Percentiles rank a stretch among this genome's conserved stretches.
These are phyloP conservation scores for Trichoderma atroviride DNA, from an alignment of 2,329 filamentous ascomycete species.

Conservation along the genomic window DNA sequence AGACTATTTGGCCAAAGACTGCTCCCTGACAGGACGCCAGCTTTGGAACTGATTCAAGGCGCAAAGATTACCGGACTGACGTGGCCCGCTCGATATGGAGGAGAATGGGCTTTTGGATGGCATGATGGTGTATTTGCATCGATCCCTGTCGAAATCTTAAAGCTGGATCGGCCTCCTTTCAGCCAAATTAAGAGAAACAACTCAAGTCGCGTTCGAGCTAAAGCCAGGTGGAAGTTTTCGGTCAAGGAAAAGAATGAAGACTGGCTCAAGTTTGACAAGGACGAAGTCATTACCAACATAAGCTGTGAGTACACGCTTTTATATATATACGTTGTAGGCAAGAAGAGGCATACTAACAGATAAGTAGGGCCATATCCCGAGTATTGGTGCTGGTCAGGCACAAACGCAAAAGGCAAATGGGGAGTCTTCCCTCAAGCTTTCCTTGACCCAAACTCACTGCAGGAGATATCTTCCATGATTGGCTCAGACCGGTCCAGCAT, in stretches of 20 bases:
- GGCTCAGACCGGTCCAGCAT: slow-evolving; percentile 38
- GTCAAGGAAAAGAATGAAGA: slow-evolving; percentile 48
- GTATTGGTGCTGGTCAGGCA: slow-evolving; percentile 61
- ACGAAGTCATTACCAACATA: slow-evolving; percentile 68
- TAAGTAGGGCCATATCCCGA: slow-evolving; percentile 47
- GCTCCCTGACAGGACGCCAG: slow-evolving; percentile 48
- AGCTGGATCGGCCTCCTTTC: slow-evolving; percentile 51
- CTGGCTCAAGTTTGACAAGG: slow-evolving; percentile 66
- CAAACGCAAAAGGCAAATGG: slow-evolving; percentile 54
- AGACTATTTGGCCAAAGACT: slow-evolving; percentile 51
- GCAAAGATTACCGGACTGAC: slow-evolving; percentile 54
- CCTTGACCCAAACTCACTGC: slow-evolving; percentile 50
- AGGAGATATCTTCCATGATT: slow-evolving; percentile 37
- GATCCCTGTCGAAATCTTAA: slow-evolving; percentile 53
- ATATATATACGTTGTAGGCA: background rate
- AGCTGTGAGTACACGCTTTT: slow-evolving; percentile 47
- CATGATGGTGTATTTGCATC: slow-evolving; percentile 57
- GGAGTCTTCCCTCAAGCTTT: slow-evolving; percentile 57
- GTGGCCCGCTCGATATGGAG: slow-evolving; percentile 54
- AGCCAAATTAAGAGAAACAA: slow-evolving; percentile 51
- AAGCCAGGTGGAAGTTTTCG: slow-evolving; percentile 57
- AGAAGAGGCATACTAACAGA: slow-evolving; percentile 14
- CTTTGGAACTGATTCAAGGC: slow-evolving; percentile 52
- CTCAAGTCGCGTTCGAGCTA: slow-evolving; percentile 51
- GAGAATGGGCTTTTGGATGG: slow-evolving; percentile 61